Conservation (phyloP, 176 grass and related monocot species). For the Melocanna baccifera region DNA sequence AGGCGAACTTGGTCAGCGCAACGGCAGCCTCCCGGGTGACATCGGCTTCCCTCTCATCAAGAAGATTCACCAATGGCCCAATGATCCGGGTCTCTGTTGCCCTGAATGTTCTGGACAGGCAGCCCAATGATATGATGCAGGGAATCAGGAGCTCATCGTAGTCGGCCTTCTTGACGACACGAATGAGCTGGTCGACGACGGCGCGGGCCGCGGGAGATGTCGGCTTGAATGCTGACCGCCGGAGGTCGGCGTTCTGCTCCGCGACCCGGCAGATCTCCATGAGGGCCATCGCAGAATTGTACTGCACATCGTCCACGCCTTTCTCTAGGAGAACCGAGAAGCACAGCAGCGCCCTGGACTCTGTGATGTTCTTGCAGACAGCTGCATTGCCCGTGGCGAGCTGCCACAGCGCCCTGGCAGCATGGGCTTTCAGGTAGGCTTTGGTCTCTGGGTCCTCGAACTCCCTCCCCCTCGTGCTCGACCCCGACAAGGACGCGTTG, state of each 20-base stretch:
- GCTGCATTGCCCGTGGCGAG: conserved; percentile 65
- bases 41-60: conserved; percentile 66
- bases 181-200: conserved; percentile 82
- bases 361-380: conserved; percentile 93
- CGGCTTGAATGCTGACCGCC: conserved; percentile 85
- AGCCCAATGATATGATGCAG: conserved; percentile 68
- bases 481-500: conserved; percentile 40
- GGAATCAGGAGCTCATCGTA: conserved; percentile 77
- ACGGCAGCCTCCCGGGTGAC: conserved; percentile 50
- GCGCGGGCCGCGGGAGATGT: conserved; percentile 66
- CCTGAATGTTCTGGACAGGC: conserved; percentile 81
- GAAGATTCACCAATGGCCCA: conserved; percentile 63
- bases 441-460: conserved; percentile 72
- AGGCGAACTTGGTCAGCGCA: conserved; percentile 73
- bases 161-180: conserved; percentile 69
- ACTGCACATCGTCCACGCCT: conserved; percentile 50
- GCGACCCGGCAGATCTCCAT: conserved; percentile 81
- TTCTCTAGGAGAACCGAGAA: conserved; percentile 77
- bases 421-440: conserved; percentile 67
- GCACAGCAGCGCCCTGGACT: conserved; percentile 81
- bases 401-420: conserved; percentile 69
- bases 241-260: conserved; percentile 64
- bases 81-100: conserved; percentile 85
- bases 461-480: conserved; percentile 57
- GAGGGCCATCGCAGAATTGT: conserved; percentile 78